Base-by-base conservation (phyloP, 179 eudicot genomes). In the Corrigiola litoralis region DNA sequence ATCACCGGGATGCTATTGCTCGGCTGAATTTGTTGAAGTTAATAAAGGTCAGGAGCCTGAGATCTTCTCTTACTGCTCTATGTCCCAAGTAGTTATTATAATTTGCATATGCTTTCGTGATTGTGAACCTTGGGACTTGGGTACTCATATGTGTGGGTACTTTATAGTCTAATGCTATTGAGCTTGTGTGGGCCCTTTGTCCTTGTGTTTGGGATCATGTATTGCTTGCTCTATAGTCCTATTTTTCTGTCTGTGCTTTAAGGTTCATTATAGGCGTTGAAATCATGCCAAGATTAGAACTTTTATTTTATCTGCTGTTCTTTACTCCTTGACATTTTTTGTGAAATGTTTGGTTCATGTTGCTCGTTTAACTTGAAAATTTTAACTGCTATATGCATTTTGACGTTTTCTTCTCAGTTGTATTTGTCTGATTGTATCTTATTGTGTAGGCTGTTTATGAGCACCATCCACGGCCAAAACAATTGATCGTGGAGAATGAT, bases 401-500 rank as follows among this genome's bases (percentile, higher is more conserved):
- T 40, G 2, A 29, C 31, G 24, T 29, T 4, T 7, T 42, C 27
- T 4, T 44, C 33, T 40, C 32, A 68, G 45, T 40, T 24, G 5
- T 32, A 4, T 23, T 8, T 44, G 36, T 52, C 36, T 27, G 7
- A 12, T 59, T 64, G 47, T 33, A 67, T 68, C 38, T 6, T 23
- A 20, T 10, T 60, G 21, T 46, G 36, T 84, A 95, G 97, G 99
- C 92, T 78, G 99, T 95, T 37, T 95, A 95, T 44, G 99, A 95
- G 82, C 99, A 95, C 60, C 97, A 95, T 75, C 99, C 99, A 2
- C 88, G 97, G 34, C 99, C 99, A 20, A 94, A 95, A 75, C 99
- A 95, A 67, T 77, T 95, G 73, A 95, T 91, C 42, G 95, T 91
- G 72, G 97, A 95, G 79, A 95, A 95, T 55, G 88, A 95, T 82